Evolutionary conservation across 106 monocot species (phyloP), one percentile per base, ranked within the genome.

Genomic region (Dendrobium huoshanense): DNA sequence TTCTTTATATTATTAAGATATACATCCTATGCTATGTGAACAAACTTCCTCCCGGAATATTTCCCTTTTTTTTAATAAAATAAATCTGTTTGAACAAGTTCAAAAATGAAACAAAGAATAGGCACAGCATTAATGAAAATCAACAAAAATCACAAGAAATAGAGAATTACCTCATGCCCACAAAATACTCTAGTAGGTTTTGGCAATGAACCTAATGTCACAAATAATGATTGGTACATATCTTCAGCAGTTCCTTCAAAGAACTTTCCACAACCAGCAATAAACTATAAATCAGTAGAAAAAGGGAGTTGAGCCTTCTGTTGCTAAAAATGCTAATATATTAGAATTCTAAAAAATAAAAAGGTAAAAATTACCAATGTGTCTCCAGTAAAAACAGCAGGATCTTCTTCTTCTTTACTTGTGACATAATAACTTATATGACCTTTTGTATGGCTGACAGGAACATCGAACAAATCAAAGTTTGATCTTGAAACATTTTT

Each of bases 221-320:
- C 90, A 79, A 89, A 91, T n/a, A 95, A 86, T 78, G 99, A 99
- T 59, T 93, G 87, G 59, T 99, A 89, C 99, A 99, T 99, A 81
- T 99, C 90, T 56, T 95, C 87, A 55, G 95, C 91, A 81, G 99
- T 93, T 55, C 99, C 99, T 87, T 99, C 99, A 78, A 95, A 99
- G 79, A 99, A 99, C 67, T 90, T 99, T 9, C 99, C 99, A 81
- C 99, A 99, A 55, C 99, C 99, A 78, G 95, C 95, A 79, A 95
- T 80, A 77, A 99, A 99, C 98, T 99, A 83, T 41, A 81, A 72
- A 80, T 74, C 18, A 61, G 41, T 5, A 79, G 3, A 44, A 18
- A 58, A 41, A 72, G 45, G 10, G 67, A 7, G 47, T 33, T 70
- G 67, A 45, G 54, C 40, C 33, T 37, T 61, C 0, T 24, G 15